phyloP scores from a whole-genome alignment of 2,329 filamentous ascomycete species.

The Pseudogymnoascus sp. region DNA sequence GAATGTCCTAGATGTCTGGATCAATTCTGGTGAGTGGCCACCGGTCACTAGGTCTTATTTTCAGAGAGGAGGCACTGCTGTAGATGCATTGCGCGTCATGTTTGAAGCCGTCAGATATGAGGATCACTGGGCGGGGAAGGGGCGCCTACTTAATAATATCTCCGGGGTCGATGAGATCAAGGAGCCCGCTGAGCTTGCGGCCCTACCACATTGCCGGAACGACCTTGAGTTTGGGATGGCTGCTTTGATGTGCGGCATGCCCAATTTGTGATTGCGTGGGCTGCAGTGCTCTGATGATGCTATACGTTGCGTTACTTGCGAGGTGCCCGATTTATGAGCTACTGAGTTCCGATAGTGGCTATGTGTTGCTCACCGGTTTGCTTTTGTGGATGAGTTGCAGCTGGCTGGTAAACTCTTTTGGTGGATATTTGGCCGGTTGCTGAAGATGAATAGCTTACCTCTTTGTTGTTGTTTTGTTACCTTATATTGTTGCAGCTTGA shows the following conservation, averaged over 20 bases:
- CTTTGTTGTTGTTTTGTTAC: not conserved
- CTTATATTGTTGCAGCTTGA: not conserved
- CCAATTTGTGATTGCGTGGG: not conserved
- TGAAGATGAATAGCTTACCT: not conserved
- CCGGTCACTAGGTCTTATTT: conserved; percentile 20
- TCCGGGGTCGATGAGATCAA: conserved; percentile 12
- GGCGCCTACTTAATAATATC: not conserved
- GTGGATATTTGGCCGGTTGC: not conserved
- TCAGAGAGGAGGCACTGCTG: conserved; percentile 24
- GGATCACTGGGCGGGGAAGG: conserved; percentile 26
- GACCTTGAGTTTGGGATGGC: conserved; percentile 30
- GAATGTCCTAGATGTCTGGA: not conserved
- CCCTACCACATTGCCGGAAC: conserved; percentile 28
- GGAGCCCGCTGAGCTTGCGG: conserved; percentile 16
- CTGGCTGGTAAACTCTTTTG: not conserved
- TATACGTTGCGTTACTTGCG: not conserved
- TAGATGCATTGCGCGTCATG: conserved; percentile 21
- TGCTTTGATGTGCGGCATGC: conserved; percentile 21
- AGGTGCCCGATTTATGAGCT: not conserved
- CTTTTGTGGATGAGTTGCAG: not conserved
- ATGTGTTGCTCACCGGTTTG: not conserved
- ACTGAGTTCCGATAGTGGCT: not conserved
- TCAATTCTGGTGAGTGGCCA: not conserved
- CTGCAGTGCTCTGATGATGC: not conserved
- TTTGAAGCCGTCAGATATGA: conserved; percentile 24